phyloP scores from a whole-genome alignment of 2,329 filamentous ascomycete genomes.

The Nothopassalora personata region DNA sequence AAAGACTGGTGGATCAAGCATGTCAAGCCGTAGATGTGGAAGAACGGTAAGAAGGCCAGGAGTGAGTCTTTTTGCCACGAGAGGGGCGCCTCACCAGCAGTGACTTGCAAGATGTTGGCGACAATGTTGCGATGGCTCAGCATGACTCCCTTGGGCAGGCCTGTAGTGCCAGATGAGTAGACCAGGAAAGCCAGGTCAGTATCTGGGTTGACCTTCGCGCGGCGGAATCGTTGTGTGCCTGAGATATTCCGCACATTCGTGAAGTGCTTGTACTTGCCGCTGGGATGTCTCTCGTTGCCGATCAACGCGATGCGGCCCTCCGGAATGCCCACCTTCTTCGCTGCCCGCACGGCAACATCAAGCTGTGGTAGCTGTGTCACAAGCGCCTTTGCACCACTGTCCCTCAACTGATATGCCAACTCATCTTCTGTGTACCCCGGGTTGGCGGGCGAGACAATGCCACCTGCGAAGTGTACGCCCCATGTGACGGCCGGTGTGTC shows the following conservation, averaged over 20 bases:
- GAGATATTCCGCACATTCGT: constrained; percentile 62
- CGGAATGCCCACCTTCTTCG: constrained; percentile 62
- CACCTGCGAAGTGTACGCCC: constrained; percentile 78
- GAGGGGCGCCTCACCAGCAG: constrained; percentile 41
- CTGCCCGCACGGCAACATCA: constrained; percentile 60
- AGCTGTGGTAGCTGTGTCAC: constrained; percentile 68
- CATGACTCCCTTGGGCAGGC: constrained; percentile 88
- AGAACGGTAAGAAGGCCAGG: constrained; percentile 65
- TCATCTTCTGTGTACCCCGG: constrained; percentile 79
- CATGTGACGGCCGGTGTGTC: constrained; percentile 74
- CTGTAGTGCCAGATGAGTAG: constrained; percentile 86
- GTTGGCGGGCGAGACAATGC: constrained; percentile 76
- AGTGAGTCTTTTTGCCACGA: constrained; percentile 59
- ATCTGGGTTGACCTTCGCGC: constrained; percentile 58
- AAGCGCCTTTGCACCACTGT: constrained; percentile 68
- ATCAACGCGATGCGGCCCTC: constrained; percentile 69
- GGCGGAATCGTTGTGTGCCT: constrained; percentile 53
- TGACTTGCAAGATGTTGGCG: constrained; percentile 55
- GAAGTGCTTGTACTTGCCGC: constrained; percentile 63
- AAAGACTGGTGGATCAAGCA: constrained; percentile 65
- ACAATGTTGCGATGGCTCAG: constrained; percentile 79
- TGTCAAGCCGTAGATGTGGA: constrained; percentile 48
- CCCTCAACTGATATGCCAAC: constrained; percentile 75
- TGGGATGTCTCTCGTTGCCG: constrained; percentile 61
- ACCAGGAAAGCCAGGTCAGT: constrained; percentile 78